Base-by-base conservation (phyloP, 257 asterid genomes). In the Primulina tabacum region DNA sequence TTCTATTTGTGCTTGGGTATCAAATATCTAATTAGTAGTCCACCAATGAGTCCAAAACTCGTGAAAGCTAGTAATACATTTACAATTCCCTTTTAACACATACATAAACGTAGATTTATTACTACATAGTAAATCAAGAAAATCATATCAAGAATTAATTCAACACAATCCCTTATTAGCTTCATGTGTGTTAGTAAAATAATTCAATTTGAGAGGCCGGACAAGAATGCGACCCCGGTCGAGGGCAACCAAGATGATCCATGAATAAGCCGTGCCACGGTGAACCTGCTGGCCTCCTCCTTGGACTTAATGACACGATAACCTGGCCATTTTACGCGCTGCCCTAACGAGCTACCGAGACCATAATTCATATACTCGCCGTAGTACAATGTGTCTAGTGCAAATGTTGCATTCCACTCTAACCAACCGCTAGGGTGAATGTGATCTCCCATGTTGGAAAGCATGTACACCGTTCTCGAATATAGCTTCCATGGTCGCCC, bases 401-500 rank as follows among this genome's bases (percentile, higher is more conserved):
- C 64, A 53, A 55, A 68, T 33, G 65, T n/a, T 2, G 9, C 56
- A 67, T 67, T 67, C 71, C 71, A 67, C 16, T 33, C 40, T 26
- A 67, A n/a, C 71, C 71, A 67, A 9, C 71, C 71, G 20, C 20
- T 34, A 5, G 57, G 57, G 57, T 50, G 57, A 17, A 50, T 50
- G 57, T 50, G 57, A 17, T 17, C 57, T 5, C 57, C 71, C 21
- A 67, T 52, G 7, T 50, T 28, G 1, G 71, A 50, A 33, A 43
- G 71, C 71, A 67, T 26, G 71, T 50, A 50, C 12, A 67, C 71
- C 20, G 62, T 53, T 35, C 71, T 28, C 53, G 70, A 63, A 18
- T 71, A 71, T 7, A 40, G 1, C 37, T 72, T 33, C 70, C 76
- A 72, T 0, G 70, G 76, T 17, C 76, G 70, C 12, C 76, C 70